Conservation (phyloP, 148 eudicot genomes). For the Camellia granthamiana region DNA sequence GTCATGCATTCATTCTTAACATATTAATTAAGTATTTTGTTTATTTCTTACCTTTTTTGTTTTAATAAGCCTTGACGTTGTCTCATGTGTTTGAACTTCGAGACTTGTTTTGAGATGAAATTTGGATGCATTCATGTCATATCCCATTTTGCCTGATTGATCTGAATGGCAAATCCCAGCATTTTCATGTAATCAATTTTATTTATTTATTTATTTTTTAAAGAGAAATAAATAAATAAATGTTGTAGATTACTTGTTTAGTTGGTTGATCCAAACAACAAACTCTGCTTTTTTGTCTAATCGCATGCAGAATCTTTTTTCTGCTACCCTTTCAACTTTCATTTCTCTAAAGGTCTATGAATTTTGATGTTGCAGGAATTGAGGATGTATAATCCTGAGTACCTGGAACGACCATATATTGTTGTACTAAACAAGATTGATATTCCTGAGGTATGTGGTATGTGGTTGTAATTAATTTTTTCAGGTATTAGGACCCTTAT, state of each 20-base stretch:
- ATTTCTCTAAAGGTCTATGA: slow-evolving; percentile 7
- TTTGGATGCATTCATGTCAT: background rate
- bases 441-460: slow-evolving; percentile 89
- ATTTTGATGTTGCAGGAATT: slow-evolving; percentile 53
- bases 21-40: background rate
- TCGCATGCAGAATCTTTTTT: slow-evolving; percentile 6
- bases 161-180: background rate
- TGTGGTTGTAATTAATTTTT: background rate
- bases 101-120: background rate
- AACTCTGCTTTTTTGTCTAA: background rate
- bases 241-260: slow-evolving; percentile 7
- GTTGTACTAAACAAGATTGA: slow-evolving; percentile 96
- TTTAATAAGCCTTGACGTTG: too few relatives aligned
- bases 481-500: background rate
- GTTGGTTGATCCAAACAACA: background rate
- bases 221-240: background rate
- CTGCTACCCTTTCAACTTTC: slow-evolving; percentile 1
- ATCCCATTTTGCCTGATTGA: background rate
- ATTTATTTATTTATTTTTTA: background rate
- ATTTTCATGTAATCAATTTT: background rate
- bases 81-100: too few relatives aligned
- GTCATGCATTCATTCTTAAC: background rate
- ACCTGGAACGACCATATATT: slow-evolving; percentile 83
- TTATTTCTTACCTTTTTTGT: too few relatives aligned
- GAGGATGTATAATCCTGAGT: slow-evolving; percentile 96